These are phyloP conservation scores for Hirsutella rhossiliensis DNA, from an alignment of 2,329 filamentous ascomycete genomes.

Conservation along the genomic window DNA sequence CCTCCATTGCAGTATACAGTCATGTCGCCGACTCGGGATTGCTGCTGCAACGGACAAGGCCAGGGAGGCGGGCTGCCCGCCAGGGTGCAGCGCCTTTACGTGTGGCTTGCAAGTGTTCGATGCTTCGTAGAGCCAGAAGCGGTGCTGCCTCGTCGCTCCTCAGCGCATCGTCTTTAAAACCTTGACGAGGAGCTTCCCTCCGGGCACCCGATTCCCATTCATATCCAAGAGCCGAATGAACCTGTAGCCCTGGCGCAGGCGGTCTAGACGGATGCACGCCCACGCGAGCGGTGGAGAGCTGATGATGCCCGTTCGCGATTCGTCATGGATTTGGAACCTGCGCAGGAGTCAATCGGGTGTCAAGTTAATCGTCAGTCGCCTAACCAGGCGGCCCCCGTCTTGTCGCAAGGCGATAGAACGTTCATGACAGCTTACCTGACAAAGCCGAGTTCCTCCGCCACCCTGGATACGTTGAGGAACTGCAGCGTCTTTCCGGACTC, in stretches of 20 bases:
- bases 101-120: too few relatives aligned
- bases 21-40: too few relatives aligned
- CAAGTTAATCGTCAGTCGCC: not conserved
- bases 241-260: conserved; percentile 41
- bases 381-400: too few relatives aligned
- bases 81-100: too few relatives aligned
- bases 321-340: conserved; percentile 44
- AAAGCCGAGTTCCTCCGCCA: conserved; percentile 61
- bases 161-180: conserved; percentile 34
- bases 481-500: conserved; percentile 36
- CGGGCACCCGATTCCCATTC: conserved; percentile 29
- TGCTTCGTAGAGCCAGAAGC: not conserved
- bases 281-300: conserved; percentile 32
- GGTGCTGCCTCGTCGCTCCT: not conserved
- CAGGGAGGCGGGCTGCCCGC: too few relatives aligned
- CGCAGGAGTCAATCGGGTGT: not conserved
- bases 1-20: too few relatives aligned
- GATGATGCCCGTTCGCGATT: conserved; percentile 25
- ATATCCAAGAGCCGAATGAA: conserved; percentile 38
- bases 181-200: conserved; percentile 38
- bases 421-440: conserved; percentile 43
- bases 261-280: conserved; percentile 49
- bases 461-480: conserved; percentile 44
- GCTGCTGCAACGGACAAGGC: too few relatives aligned
- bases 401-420: not conserved